Conservation (phyloP, 1,139 yeast species). For the Hyphopichia burtonii region DNA sequence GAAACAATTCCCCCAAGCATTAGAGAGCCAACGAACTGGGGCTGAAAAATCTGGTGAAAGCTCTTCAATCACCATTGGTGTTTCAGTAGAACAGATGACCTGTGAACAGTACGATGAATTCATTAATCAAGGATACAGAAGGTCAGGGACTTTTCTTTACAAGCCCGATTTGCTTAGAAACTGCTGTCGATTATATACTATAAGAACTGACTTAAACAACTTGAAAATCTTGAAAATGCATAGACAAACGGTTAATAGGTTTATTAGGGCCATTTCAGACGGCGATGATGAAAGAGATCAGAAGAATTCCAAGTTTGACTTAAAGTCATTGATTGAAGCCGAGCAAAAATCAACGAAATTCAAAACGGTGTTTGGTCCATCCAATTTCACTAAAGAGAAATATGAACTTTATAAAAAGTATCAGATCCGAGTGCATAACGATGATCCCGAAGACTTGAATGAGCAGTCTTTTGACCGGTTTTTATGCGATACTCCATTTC, state of each 20-base stretch:
- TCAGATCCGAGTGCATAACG: conserved; percentile 69
- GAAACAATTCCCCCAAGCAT: conserved; percentile 28
- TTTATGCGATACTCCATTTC: conserved; percentile 68
- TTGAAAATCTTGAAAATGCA: conserved; percentile 63
- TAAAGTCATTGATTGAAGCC: conserved; percentile 19
- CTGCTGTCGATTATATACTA: conserved; percentile 84
- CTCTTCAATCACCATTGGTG: conserved; percentile 47
- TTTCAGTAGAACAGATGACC: conserved; percentile 46
- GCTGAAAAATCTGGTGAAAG: conserved; percentile 12
- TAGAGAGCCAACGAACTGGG: conserved; percentile 4
- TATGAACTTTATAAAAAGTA: conserved; percentile 65
- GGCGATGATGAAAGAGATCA: conserved; percentile 10
- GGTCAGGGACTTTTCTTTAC: conserved; percentile 76
- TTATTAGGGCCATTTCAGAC: conserved; percentile 25
- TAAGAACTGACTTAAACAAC: conserved; percentile 53
- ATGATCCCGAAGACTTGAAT: conserved; percentile 46
- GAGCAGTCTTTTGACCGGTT: conserved; percentile 56
- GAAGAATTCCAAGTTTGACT: conserved; percentile 16
- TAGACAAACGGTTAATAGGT: conserved; percentile 63
- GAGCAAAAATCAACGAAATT: conserved; percentile 35
- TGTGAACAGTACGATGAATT: conserved; percentile 57
- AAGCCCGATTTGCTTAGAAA: conserved; percentile 69
- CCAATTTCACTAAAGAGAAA: conserved; percentile 58
- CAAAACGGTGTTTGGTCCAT: conserved; percentile 51
- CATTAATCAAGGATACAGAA: conserved; percentile 71